Conservation (phyloP, 345 rosid genomes). For the Combretum micranthum region DNA sequence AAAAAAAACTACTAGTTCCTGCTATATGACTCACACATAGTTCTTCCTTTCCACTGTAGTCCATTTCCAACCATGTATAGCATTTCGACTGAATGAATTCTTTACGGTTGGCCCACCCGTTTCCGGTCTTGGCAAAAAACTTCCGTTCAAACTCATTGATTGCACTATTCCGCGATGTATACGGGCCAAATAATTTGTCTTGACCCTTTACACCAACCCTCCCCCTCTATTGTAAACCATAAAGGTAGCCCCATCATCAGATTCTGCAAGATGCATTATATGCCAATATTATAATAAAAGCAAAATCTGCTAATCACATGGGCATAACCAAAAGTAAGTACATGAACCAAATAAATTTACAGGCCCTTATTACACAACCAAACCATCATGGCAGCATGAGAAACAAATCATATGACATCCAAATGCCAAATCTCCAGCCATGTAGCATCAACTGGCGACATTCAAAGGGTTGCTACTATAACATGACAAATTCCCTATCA, state of each 20-base stretch:
- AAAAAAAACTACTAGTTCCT: neutral
- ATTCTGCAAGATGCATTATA: constrained; percentile 37
- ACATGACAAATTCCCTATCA: too few relatives aligned
- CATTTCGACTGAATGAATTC: constrained; percentile 44
- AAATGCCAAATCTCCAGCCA: too few relatives aligned
- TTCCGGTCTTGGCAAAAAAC: constrained; percentile 65
- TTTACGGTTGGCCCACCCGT: constrained; percentile 52
- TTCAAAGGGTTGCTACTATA: too few relatives aligned
- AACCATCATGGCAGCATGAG: neutral
- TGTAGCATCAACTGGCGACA: too few relatives aligned
- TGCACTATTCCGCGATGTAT: constrained; percentile 41
- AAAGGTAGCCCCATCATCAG: constrained; percentile 57
- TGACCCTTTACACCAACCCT: constrained; percentile 90
- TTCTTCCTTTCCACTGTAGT: constrained; percentile 49
- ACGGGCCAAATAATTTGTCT: constrained; percentile 66
- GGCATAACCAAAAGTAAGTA: neutral
- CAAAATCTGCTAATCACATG: neutral
- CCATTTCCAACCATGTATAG: constrained; percentile 83
- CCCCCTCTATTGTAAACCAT: constrained; percentile 77
- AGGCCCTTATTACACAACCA: neutral
- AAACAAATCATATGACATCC: too few relatives aligned
- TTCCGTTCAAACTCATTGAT: constrained; percentile 46
- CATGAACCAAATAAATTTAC: neutral
- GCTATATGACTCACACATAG: constrained; percentile 40
- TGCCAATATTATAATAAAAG: neutral